These are phyloP conservation scores for Geranium brycei DNA, from an alignment of 345 rosid species.

Conservation along the genomic window DNA sequence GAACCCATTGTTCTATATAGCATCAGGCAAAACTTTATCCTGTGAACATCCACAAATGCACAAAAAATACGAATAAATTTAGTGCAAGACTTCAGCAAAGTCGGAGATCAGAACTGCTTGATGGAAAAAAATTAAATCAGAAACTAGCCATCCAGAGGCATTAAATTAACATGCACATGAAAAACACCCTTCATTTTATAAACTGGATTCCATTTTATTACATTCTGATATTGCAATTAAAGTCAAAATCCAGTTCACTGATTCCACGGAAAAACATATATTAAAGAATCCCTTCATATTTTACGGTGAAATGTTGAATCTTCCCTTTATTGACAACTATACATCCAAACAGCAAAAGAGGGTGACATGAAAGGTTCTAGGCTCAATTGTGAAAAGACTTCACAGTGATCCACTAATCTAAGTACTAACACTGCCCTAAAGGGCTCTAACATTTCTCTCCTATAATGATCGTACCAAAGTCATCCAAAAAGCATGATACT, in stretches of 20 bases:
- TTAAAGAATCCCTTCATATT: not conserved
- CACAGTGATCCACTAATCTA: not conserved
- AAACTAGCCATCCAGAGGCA: not conserved
- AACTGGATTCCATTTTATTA: too few relatives aligned
- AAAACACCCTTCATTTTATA: too few relatives aligned
- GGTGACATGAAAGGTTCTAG: not conserved
- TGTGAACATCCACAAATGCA: slow-evolving; percentile 15
- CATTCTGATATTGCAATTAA: too few relatives aligned
- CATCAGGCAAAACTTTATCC: slow-evolving; percentile 39
- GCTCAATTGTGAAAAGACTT: not conserved
- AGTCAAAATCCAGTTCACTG: not conserved
- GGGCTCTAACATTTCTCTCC: not conserved
- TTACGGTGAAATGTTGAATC: not conserved
- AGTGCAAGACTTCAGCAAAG: too few relatives aligned
- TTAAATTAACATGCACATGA: not conserved
- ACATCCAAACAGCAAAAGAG: not conserved
- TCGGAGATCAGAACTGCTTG: not conserved
- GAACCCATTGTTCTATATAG: slow-evolving; percentile 29
- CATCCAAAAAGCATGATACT: not conserved
- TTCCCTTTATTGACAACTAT: not conserved
- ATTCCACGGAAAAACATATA: not conserved
- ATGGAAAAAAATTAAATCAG: not conserved
- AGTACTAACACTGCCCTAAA: not conserved
- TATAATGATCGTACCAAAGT: not conserved
- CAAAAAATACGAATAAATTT: not conserved